Evolutionary conservation across 768 basidiomycete genomes (phyloP).

Genomic region (Exsudoporus frostii): DNA sequence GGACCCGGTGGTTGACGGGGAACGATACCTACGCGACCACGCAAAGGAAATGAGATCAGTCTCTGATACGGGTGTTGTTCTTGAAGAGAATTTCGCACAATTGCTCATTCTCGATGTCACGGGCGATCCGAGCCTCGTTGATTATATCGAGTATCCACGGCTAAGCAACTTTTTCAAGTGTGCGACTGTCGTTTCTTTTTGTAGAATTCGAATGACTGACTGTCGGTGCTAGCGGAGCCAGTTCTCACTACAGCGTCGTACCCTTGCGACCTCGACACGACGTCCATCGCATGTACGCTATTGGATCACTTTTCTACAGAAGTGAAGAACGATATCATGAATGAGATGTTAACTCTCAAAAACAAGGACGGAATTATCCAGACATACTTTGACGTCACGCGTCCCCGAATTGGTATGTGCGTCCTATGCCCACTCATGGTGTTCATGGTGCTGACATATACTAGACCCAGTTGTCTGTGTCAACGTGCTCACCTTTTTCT

Average conservation of each 20-base stretch:
- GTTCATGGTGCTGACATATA: not conserved
- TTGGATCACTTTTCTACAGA: slow-evolving; percentile 9
- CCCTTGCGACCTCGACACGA: slow-evolving; percentile 20
- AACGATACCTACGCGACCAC: slow-evolving; percentile 10
- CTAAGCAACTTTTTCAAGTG: slow-evolving; percentile 22
- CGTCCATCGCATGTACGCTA: slow-evolving; percentile 19
- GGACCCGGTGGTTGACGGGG: slow-evolving; percentile 14
- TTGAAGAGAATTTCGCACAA: slow-evolving; percentile 22
- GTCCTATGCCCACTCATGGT: not conserved
- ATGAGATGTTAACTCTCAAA: slow-evolving; percentile 16
- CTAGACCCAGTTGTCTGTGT: slow-evolving; percentile 19
- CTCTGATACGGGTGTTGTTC: slow-evolving; percentile 5
- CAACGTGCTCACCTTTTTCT: slow-evolving; percentile 21
- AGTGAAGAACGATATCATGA: slow-evolving; percentile 23
- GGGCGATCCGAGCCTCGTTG: slow-evolving; percentile 16
- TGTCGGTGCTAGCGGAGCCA: not conserved
- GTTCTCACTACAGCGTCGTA: slow-evolving; percentile 11
- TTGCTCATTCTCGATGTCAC: slow-evolving; percentile 20
- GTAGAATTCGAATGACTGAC: not conserved
- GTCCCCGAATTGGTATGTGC: slow-evolving; percentile 19
- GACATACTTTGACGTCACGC: slow-evolving; percentile 17
- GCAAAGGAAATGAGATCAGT: slow-evolving; percentile 18
- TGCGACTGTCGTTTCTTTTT: not conserved
- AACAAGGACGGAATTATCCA: slow-evolving; percentile 21
- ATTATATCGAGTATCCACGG: slow-evolving; percentile 17